Conservation (phyloP, 345 rosid genomes). For the Eucalyptus curtisii region DNA sequence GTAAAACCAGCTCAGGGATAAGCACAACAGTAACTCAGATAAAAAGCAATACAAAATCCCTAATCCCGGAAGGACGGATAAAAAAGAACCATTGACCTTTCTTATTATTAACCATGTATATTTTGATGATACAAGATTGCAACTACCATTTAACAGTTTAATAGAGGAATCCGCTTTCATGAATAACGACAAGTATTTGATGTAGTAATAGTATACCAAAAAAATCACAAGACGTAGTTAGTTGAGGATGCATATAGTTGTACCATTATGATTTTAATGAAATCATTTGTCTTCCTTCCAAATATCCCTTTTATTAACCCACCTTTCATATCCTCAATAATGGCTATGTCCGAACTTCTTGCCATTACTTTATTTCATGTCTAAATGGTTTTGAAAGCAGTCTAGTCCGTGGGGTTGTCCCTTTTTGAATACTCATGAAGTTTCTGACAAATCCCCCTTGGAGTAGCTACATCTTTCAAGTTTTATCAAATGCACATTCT, state of each 20-base stretch:
- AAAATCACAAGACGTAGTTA: not conserved
- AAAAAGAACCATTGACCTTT: not conserved
- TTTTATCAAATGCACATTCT: not conserved
- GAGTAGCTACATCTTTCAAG: not conserved
- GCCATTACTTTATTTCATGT: not conserved
- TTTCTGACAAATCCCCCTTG: not conserved
- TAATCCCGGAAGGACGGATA: not conserved
- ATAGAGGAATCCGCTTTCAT: not conserved
- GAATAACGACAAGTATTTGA: not conserved
- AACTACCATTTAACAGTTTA: not conserved
- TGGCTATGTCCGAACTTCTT: not conserved
- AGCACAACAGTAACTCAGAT: not conserved
- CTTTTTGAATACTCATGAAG: not conserved
- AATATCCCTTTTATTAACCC: not conserved
- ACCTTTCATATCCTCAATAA: not conserved
- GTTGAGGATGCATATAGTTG: not conserved
- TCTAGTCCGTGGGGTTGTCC: not conserved
- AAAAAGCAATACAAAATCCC: not conserved
- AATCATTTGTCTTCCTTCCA: not conserved
- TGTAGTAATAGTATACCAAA: not conserved
- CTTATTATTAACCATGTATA: not conserved
- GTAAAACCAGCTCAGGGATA: slow-evolving; percentile 3
- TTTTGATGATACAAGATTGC: not conserved
- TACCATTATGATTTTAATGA: not conserved
- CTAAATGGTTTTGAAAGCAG: not conserved